Conservation (phyloP, 495 filamentous ascomycete species). For the Podospora australis region DNA sequence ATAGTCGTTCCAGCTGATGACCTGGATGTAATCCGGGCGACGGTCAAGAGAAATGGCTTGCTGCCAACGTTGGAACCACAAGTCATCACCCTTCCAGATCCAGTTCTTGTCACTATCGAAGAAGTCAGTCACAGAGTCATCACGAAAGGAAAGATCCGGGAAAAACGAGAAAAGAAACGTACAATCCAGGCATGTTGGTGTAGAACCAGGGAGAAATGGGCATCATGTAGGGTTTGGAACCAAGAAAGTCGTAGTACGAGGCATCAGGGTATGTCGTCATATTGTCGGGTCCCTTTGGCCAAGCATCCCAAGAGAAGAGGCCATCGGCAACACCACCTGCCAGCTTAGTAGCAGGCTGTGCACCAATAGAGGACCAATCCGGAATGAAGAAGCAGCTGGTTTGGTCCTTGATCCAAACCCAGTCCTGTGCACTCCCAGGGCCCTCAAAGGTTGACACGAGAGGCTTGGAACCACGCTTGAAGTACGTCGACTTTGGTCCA, state of each 20-base stretch:
- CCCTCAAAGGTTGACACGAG: constrained; percentile 29
- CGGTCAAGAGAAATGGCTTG: constrained; percentile 42
- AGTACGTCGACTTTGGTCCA: too few species aligned
- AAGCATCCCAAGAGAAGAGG: constrained; percentile 37
- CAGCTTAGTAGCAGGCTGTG: neutral
- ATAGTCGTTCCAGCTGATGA: constrained; percentile 12
- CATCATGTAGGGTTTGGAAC: too few species aligned
- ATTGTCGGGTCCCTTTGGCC: constrained; percentile 38
- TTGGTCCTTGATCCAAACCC: constrained; percentile 21
- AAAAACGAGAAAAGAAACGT: too few species aligned
- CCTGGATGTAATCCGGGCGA: constrained; percentile 8
- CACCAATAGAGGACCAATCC: constrained; percentile 18
- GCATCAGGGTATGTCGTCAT: constrained; percentile 35
- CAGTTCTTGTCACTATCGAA: constrained; percentile 56
- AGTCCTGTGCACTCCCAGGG: constrained; percentile 12
- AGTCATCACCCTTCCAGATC: constrained; percentile 50
- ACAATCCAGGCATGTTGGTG: constrained; percentile 48
- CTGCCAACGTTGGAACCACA: constrained; percentile 43
- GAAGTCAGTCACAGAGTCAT: too few species aligned
- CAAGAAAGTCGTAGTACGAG: too few species aligned
- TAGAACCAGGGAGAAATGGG: constrained; percentile 56
- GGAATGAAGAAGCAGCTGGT: constrained; percentile 29
- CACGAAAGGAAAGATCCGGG: too few species aligned
- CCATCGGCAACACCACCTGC: constrained; percentile 21
- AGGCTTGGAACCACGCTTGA: too few species aligned